Evolutionary conservation across 2,329 filamentous ascomycete species (phyloP).

Genomic region (Huntiella abstrusa): DNA sequence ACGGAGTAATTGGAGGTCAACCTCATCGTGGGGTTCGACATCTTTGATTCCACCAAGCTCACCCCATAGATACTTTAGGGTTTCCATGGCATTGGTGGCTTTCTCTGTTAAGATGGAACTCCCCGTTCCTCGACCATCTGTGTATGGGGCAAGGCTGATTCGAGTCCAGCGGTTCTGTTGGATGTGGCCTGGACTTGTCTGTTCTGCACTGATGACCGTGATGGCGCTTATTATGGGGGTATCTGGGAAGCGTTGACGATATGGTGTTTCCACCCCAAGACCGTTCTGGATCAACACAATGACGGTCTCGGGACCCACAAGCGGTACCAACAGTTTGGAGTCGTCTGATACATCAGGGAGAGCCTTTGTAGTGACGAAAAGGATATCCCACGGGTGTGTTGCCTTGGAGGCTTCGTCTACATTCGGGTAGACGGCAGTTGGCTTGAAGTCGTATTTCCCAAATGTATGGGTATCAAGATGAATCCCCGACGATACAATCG

Average conservation of each 20-base stretch:
- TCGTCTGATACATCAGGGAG: slow-evolving; percentile 46
- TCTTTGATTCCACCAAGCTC: slow-evolving; percentile 42
- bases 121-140: slow-evolving; percentile 24
- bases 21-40: slow-evolving; percentile 42
- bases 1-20: slow-evolving; percentile 48
- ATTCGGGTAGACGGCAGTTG: slow-evolving; percentile 43
- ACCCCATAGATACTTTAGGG: slow-evolving; percentile 35
- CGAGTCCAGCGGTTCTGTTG: slow-evolving; percentile 57
- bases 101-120: slow-evolving; percentile 9
- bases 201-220: slow-evolving; percentile 50
- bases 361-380: slow-evolving; percentile 53
- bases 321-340: slow-evolving; percentile 38
- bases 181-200: slow-evolving; percentile 41
- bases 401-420: slow-evolving; percentile 32
- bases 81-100: slow-evolving; percentile 25
- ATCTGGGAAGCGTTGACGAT: slow-evolving; percentile 39
- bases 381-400: slow-evolving; percentile 31
- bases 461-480: slow-evolving; percentile 45
- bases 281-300: slow-evolving; percentile 55
- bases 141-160: slow-evolving; percentile 50
- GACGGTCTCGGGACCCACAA: slow-evolving; percentile 34
- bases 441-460: slow-evolving; percentile 44
- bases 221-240: slow-evolving; percentile 48
- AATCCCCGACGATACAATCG: slow-evolving; percentile 43
- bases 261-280: slow-evolving; percentile 50